Evolutionary conservation across 2,329 filamentous ascomycete genomes (phyloP).

Genomic region (Lecanicillium sp.): DNA sequence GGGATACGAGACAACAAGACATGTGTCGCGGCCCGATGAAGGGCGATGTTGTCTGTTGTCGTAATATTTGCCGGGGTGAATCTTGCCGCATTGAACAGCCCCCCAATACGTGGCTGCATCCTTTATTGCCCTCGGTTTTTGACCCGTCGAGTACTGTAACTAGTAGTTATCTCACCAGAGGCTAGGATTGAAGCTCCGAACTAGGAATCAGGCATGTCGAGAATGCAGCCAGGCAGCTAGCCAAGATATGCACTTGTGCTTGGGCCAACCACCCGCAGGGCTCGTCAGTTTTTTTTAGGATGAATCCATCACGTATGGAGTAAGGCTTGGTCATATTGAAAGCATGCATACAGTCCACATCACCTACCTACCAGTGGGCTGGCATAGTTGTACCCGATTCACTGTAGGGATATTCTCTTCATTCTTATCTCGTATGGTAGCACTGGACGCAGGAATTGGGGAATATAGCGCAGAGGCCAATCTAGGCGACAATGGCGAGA

Average conservation of each 20-base stretch:
- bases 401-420: background rate
- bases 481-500: no score
- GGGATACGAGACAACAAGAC: background rate
- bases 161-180: no score
- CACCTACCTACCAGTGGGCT: background rate
- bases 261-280: background rate
- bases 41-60: no score
- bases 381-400: background rate
- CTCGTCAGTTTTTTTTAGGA: background rate
- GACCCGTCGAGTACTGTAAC: no score
- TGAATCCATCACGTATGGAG: slow-evolving; percentile 1
- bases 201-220: background rate
- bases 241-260: background rate
- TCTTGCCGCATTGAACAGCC: no score
- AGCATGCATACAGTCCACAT: background rate
- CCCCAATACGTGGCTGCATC: no score
- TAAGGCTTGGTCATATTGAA: slow-evolving; percentile 3
- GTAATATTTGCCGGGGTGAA: no score
- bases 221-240: background rate
- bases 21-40: background rate
- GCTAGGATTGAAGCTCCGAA: background rate
- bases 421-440: slow-evolving; percentile 2
- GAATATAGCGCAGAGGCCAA: no score
- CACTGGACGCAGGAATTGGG: background rate
- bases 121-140: no score